phyloP scores from a whole-genome alignment of 805 yeast genomes.

The Candida broadrunensis region DNA sequence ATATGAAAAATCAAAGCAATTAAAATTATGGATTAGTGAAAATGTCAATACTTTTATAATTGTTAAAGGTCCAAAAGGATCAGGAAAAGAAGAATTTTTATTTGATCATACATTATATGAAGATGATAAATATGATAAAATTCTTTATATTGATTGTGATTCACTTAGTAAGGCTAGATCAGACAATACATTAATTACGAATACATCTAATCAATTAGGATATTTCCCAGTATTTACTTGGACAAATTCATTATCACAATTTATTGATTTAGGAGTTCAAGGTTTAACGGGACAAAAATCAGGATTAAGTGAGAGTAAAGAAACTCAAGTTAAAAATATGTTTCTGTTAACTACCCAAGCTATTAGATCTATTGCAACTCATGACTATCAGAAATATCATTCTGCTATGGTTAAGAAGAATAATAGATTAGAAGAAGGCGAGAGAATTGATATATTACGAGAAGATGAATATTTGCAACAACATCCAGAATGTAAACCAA shows the following conservation, averaged over 20 bases:
- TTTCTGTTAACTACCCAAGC: slow-evolving; percentile 69
- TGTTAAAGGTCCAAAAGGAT: slow-evolving; percentile 89
- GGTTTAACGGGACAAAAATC: slow-evolving; percentile 93
- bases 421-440: slow-evolving; percentile 14
- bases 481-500: slow-evolving; percentile 83
- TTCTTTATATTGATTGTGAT: slow-evolving; percentile 78
- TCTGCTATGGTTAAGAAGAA: slow-evolving; percentile 16
- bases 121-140: slow-evolving; percentile 45
- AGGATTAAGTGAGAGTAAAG: slow-evolving; percentile 81
- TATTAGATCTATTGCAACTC: slow-evolving; percentile 56
- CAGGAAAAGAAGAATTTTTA: slow-evolving; percentile 86
- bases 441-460: slow-evolving; percentile 38
- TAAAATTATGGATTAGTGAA: slow-evolving; percentile 79
- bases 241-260: slow-evolving; percentile 75
- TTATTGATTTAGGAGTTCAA: slow-evolving; percentile 81
- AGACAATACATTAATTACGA: slow-evolving; percentile 64
- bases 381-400: slow-evolving; percentile 28
- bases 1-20: slow-evolving; percentile 59
- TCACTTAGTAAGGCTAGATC: slow-evolving; percentile 67
- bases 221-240: slow-evolving; percentile 94
- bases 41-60: slow-evolving; percentile 88
- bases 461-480: slow-evolving; percentile 83
- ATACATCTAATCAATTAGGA: slow-evolving; percentile 75
- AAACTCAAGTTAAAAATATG: slow-evolving; percentile 78
- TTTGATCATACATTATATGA: slow-evolving; percentile 60